These are phyloP conservation scores for Echinochloa phyllopogon DNA, from an alignment of 176 grass and related monocot genomes.

Conservation along the genomic window DNA sequence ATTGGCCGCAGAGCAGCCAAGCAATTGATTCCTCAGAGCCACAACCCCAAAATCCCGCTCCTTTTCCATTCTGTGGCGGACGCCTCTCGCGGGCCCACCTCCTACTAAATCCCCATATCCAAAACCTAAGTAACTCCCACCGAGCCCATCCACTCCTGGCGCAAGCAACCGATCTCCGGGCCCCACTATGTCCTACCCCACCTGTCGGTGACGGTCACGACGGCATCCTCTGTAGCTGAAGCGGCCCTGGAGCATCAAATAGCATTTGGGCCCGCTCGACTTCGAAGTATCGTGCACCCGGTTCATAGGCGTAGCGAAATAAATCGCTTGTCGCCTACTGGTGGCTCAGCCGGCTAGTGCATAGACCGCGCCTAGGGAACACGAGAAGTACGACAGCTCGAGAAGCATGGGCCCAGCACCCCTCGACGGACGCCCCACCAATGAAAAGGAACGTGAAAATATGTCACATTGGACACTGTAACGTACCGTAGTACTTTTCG, in stretches of 20 bases:
- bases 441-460: too few relatives aligned
- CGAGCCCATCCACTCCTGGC: background rate
- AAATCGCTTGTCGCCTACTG: accelerated
- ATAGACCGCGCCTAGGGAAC: background rate
- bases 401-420: constrained; percentile 28
- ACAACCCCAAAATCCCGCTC: constrained; percentile 4
- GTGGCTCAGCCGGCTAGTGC: background rate
- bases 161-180: background rate
- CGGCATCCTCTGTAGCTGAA: background rate
- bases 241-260: background rate
- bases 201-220: background rate
- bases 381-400: background rate
- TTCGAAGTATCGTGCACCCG: background rate
- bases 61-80: constrained; percentile 49
- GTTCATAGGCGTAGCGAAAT: background rate
- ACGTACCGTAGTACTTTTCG: too few relatives aligned
- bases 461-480: too few relatives aligned
- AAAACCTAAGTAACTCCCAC: constrained; percentile 6
- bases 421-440: constrained; percentile 24
- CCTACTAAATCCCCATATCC: constrained; percentile 38
- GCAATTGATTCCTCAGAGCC: constrained; percentile 48
- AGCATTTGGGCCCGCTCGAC: background rate
- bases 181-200: background rate
- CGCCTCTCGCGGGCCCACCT: constrained; percentile 43
- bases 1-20: constrained; percentile 19